Evolutionary conservation across 1,284 basidiomycete genomes (phyloP).

Genomic region (Pyrrhoderma noxium): DNA sequence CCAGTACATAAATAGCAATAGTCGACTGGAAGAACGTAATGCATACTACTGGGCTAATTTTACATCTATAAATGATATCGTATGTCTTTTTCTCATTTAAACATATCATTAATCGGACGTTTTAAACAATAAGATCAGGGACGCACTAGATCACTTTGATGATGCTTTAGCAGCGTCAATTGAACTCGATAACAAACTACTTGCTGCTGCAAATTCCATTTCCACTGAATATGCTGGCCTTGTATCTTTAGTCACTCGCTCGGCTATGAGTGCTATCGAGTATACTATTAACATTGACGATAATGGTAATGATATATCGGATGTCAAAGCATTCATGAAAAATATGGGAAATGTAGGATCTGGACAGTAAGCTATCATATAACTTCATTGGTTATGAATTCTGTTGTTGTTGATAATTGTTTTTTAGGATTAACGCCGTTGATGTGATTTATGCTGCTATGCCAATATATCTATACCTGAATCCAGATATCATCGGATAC

Average conservation of each 20-base stretch:
- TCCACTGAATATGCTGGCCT: conserved; percentile 33
- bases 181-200: conserved; percentile 32
- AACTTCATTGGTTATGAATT: not conserved
- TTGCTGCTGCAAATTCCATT: conserved; percentile 25
- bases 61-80: conserved; percentile 13
- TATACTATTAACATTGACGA: conserved; percentile 27
- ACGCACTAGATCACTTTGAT: conserved; percentile 33
- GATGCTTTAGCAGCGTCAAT: conserved; percentile 26
- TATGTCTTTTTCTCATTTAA: conserved; percentile 16
- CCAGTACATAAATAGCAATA: conserved; percentile 25
- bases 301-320: conserved; percentile 23
- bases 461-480: conserved; percentile 40
- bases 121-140: conserved; percentile 27
- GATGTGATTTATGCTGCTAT: conserved; percentile 42
- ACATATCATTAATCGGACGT: not conserved
- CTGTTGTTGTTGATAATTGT: not conserved
- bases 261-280: conserved; percentile 35
- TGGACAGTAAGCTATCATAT: not conserved
- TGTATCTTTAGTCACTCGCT: conserved; percentile 32
- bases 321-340: conserved; percentile 21
- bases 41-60: conserved; percentile 28
- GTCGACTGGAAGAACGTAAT: conserved; percentile 23
- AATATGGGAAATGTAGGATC: conserved; percentile 10
- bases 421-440: conserved; percentile 37
- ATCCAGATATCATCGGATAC: conserved; percentile 32